phyloP scores from a whole-genome alignment of 768 basidiomycete genomes.

The Podaxis pistillaris region DNA sequence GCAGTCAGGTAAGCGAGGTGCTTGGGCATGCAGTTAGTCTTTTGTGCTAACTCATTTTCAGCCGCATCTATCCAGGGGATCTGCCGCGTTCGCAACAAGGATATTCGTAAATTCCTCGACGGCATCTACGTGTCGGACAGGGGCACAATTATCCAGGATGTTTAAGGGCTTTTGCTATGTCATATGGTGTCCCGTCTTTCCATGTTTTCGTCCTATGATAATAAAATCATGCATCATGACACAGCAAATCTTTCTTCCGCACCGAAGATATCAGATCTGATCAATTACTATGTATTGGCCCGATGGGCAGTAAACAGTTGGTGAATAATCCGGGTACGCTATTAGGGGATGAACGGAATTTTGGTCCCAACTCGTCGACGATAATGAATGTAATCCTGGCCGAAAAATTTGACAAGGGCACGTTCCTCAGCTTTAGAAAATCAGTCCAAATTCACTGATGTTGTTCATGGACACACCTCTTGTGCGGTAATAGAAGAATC shows the following conservation, averaged over 20 bases:
- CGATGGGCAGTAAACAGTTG: not conserved
- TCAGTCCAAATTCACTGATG: slow-evolving; percentile 3
- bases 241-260: not conserved
- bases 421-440: slow-evolving; percentile 69
- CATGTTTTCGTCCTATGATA: slow-evolving; percentile 13
- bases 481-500: slow-evolving; percentile 84
- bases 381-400: slow-evolving; percentile 80
- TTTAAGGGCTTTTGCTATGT: slow-evolving; percentile 21
- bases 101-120: slow-evolving; percentile 98
- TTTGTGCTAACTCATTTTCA: slow-evolving; percentile 22
- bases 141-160: slow-evolving; percentile 56
- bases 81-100: slow-evolving; percentile 98
- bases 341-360: slow-evolving; percentile 81
- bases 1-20: slow-evolving; percentile 69
- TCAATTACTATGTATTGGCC: not conserved
- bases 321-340: too few species aligned
- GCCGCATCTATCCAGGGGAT: slow-evolving; percentile 97
- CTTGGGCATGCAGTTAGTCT: not conserved
- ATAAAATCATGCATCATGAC: slow-evolving; percentile 8
- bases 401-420: slow-evolving; percentile 84
- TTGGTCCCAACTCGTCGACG: slow-evolving; percentile 74
- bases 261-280: not conserved
- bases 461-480: slow-evolving; percentile 51
- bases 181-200: slow-evolving; percentile 1
- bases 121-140: slow-evolving; percentile 90